A percentile compares a stretch with the other conserved stretches of the same genome.
Evolutionary conservation across 208 protist genomes (phyloP).

Genomic region (Porcisia hertigi): DNA sequence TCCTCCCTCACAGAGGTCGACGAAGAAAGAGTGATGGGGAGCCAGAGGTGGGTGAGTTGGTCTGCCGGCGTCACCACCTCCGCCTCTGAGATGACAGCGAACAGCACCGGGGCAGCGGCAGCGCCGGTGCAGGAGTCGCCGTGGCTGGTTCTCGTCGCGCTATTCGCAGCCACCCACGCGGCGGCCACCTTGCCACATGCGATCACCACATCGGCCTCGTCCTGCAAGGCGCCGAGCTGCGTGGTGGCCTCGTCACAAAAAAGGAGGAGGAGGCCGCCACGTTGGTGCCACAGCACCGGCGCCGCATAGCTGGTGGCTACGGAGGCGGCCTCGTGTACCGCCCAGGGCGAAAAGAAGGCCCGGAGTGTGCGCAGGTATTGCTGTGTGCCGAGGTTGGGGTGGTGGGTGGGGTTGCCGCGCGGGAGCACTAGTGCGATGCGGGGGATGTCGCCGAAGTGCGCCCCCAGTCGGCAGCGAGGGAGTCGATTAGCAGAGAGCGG

Average conservation of each 20-base stretch:
- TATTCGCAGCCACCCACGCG: constrained; percentile 42
- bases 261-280: constrained; percentile 64
- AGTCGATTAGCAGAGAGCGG: neutral
- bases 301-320: constrained; percentile 9
- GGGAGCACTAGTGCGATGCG: constrained; percentile 57
- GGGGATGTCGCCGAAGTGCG: constrained; percentile 13
- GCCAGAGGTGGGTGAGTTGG: constrained; percentile 35
- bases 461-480: neutral
- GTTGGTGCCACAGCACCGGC: constrained; percentile 45
- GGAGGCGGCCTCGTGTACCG: constrained; percentile 37
- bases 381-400: constrained; percentile 34
- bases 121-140: neutral
- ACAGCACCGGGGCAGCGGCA: constrained; percentile 19
- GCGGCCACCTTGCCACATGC: constrained; percentile 61
- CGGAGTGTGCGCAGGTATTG: constrained; percentile 46
- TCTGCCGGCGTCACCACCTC: constrained; percentile 40
- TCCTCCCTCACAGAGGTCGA: neutral
- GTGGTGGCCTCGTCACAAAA: constrained; percentile 57
- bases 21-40: constrained; percentile 28
- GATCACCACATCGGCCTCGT: constrained; percentile 68
- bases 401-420: constrained; percentile 40
- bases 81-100: constrained; percentile 50
- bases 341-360: constrained; percentile 56
- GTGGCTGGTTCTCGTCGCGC: neutral
- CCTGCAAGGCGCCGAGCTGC: constrained; percentile 45